Evolutionary conservation across 495 filamentous ascomycete species (phyloP).

Genomic region (Cairneyella variabilis): DNA sequence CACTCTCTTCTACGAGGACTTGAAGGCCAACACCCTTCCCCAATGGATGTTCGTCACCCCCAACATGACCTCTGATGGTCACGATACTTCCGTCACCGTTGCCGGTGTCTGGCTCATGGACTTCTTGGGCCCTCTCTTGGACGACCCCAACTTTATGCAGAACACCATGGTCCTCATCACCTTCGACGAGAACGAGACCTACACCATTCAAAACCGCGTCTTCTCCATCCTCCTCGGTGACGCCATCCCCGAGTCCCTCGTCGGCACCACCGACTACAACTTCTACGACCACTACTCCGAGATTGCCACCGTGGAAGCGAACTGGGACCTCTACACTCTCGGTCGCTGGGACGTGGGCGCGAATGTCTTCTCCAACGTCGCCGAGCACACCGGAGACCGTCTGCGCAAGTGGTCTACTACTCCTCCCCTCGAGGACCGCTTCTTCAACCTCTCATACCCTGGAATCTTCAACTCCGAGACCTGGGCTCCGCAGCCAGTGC

Average conservation of each 20-base stretch:
- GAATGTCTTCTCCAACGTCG: conserved; percentile 48
- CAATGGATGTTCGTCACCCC: conserved; percentile 75
- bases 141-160: conserved; percentile 62
- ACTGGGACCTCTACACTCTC: conserved; percentile 37
- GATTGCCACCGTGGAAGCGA: conserved; percentile 60
- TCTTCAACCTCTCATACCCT: conserved; percentile 46
- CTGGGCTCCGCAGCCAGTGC: conserved; percentile 30
- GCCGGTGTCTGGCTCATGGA: conserved; percentile 52
- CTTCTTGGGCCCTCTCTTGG: conserved; percentile 60
- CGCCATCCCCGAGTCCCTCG: conserved; percentile 51
- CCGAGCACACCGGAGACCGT: conserved; percentile 35
- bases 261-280: conserved; percentile 58
- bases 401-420: conserved; percentile 29
- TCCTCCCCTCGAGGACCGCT: conserved; percentile 28
- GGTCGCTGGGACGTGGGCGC: conserved; percentile 50
- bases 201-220: conserved; percentile 53
- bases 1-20: conserved; percentile 55
- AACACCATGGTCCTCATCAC: conserved; percentile 65
- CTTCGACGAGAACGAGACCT: conserved; percentile 61
- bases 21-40: conserved; percentile 53
- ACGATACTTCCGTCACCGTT: conserved; percentile 62
- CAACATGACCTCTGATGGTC: conserved; percentile 66
- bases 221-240: conserved; percentile 63
- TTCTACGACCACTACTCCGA: conserved; percentile 73
- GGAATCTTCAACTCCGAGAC: conserved; percentile 37